Percentiles rank a stretch among this genome's conserved stretches.
phyloP scores from a whole-genome alignment of 192 early-diverging fungal genomes.

The Coemansia sp. region DNA sequence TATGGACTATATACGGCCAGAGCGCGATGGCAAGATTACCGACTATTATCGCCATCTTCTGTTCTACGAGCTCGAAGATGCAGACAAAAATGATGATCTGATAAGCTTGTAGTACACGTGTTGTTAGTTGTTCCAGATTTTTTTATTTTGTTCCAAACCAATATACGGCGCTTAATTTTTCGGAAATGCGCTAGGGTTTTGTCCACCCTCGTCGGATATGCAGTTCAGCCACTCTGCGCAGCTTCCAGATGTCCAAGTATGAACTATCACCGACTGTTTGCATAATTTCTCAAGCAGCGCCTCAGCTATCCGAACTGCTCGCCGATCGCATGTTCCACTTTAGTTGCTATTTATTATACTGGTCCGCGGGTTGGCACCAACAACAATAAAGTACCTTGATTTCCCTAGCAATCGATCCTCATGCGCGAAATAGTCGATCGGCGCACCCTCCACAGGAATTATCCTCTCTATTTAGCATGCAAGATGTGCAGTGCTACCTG shows the following conservation, averaged over 20 bases:
- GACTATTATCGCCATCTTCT: conserved; percentile 37
- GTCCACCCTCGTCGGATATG: neutral
- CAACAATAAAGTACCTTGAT: neutral
- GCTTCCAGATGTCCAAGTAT: neutral
- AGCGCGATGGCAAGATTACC: conserved; percentile 39
- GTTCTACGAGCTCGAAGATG: conserved; percentile 16
- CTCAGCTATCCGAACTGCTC: neutral
- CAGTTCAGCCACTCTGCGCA: neutral
- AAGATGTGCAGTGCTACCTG: conserved; percentile 6
- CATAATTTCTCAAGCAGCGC: neutral
- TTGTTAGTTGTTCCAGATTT: neutral
- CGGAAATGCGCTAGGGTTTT: neutral
- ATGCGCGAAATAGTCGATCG: conserved; percentile 9
- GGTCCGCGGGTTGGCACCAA: neutral
- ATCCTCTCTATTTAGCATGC: conserved; percentile 1
- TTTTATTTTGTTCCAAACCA: neutral
- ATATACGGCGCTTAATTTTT: neutral
- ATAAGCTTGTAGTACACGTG: conserved; percentile 12
- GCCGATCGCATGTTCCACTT: neutral
- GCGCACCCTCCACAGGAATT: neutral
- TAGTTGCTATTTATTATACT: neutral
- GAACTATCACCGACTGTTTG: neutral
- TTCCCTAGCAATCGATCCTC: neutral
- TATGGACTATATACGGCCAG: conserved; percentile 45
- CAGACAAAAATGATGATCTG: conserved; percentile 15